Conservation (phyloP, 2,329 filamentous ascomycete genomes). For the Ascochyta lentis region DNA sequence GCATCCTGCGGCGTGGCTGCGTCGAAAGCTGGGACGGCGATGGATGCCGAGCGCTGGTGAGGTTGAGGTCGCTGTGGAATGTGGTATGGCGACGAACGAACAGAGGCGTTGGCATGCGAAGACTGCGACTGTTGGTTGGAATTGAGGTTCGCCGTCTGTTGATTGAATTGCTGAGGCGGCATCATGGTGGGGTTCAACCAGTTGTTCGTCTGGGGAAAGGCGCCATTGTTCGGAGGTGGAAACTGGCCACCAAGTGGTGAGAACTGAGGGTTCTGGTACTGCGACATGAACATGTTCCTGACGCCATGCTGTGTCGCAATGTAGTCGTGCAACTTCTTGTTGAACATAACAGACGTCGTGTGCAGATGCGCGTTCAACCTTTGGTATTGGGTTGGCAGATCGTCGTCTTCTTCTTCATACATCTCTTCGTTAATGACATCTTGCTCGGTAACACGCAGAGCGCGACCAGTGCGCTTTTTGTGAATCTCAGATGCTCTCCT, state of each 20-base stretch:
- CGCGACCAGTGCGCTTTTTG: constrained; percentile 83
- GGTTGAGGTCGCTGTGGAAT: constrained; percentile 49
- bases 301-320: constrained; percentile 65
- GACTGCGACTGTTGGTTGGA: constrained; percentile 25
- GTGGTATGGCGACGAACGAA: constrained; percentile 55
- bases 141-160: constrained; percentile 31
- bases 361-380: constrained; percentile 68
- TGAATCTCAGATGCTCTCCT: constrained; percentile 89
- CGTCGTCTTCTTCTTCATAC: constrained; percentile 95
- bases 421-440: constrained; percentile 92
- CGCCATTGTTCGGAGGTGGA: constrained; percentile 29
- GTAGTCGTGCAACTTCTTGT: constrained; percentile 66
- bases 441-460: constrained; percentile 80
- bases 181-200: constrained; percentile 43
- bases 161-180: constrained; percentile 43
- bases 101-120: constrained; percentile 35
- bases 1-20: constrained; percentile 32
- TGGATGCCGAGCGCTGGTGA: constrained; percentile 55
- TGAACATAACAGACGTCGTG: constrained; percentile 66
- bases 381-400: constrained; percentile 71
- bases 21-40: constrained; percentile 51
- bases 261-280: constrained; percentile 32
- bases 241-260: constrained; percentile 27
- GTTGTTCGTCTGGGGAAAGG: constrained; percentile 29
- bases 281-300: constrained; percentile 52